Evolutionary conservation across 1,139 yeast species (phyloP), one percentile per base, ranked within the genome.

Genomic region (Kodamaea plutei): DNA sequence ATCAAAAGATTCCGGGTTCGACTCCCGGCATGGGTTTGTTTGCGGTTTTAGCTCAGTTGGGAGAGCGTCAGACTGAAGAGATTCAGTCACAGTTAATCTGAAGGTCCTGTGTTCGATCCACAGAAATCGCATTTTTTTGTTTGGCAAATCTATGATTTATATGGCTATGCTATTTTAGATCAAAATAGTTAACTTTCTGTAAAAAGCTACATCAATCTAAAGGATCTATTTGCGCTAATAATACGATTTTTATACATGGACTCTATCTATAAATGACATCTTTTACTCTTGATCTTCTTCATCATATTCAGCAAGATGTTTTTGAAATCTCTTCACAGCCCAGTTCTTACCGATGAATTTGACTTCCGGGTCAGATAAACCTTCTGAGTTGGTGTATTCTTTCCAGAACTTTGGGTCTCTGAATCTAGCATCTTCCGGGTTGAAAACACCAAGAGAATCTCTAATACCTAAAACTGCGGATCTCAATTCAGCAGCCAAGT

Each of bases 61-160:
- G 85, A 79, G 85, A 79, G 87, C 87, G 85, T 75, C 82, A 78
- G 85, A 79, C 85, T 79, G 84, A 79, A 79, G 84, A 38, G 33
- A 40, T 50, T 52, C 52, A 43, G 61, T 56, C 58, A 45, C 57
- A 55, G 58, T 52, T 54, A 53, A 66, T 66, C 72, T 65, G 71
- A 62, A 67, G 73, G 73, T 67, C 72, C 69, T 67, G 73, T 66
- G 73, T 67, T 67, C 73, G 72, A 67, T 67, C 73, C 73, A 66
- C 73, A 52, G 38, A 44, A 43, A 39, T 37, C 46, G 48, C 48
- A 44, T 34, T 36, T 36, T 39, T 39, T 38, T 17, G 20, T n/a
- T n/a, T n/a, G n/a, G n/a, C n/a, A n/a, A n/a, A n/a, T n/a, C n/a
- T n/a, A n/a, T n/a, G n/a, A n/a, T n/a, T n/a, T n/a, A n/a, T n/a